Evolutionary conservation across 495 filamentous ascomycete genomes (phyloP), one percentile per base, ranked within the genome.

Genomic region (Sordaria brevicollis): DNA sequence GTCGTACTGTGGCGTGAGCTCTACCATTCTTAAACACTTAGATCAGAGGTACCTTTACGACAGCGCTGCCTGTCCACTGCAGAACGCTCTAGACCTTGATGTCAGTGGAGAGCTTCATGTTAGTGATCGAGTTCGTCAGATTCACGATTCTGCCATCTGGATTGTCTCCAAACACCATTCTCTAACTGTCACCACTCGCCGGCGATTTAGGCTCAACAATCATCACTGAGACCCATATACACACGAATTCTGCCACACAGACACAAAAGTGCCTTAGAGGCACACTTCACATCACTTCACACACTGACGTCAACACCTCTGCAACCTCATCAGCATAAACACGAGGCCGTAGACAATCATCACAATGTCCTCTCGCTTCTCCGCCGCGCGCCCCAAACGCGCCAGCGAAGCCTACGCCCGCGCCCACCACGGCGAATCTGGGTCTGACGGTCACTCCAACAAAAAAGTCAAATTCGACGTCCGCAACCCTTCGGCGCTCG

Each of bases 381-480:
- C 84, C 62, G 89, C 88, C 41, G 89, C 86, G 36, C 92, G 92
- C 21, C 92, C 94, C 2, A 97, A 94, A 80, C 88, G 92, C 70
- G 89, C 87, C 5, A 91, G 88, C 68, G 93, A 96, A 78, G 88
- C 89, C 74, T 95, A 91, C 74, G 84, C 90, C 57, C 88, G 92
- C 71, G 84, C 86, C 21, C 89, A 93, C 75, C 88, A 92, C 71
- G 81, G 81, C 31, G 85, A 89, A 68, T 83, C 84, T 39, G 79
- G 81, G 15, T 84, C 85, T 70, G 73, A 78, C 5, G 35, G 69
- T 79, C 80, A 34, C 79, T 80, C 86, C 1, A 41, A 39, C 67
- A 97, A 97, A 76, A 96, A 94, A 78, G 91, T 93, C 34, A 92
- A 92, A 77, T 99, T 99, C 82, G 96, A 98, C 79, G 82, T 93